Evolutionary conservation across 768 basidiomycete species (phyloP).

Genomic region (Tylopilus felleus): DNA sequence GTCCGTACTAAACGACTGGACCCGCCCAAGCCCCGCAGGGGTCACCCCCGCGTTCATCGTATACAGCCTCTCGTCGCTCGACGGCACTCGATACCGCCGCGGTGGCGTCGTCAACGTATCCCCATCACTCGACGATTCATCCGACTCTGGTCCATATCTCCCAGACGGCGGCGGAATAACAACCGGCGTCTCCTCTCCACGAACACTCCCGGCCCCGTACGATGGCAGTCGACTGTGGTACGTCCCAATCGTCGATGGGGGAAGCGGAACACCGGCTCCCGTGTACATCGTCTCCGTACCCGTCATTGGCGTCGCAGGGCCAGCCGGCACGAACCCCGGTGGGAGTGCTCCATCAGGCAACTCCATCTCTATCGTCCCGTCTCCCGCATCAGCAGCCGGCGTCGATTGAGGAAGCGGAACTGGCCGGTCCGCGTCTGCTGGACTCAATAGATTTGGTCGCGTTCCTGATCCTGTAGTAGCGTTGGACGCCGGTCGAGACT

Average conservation of each 20-base stretch:
- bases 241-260: slow-evolving; percentile 27
- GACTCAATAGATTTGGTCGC: slow-evolving; percentile 34
- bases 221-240: slow-evolving; percentile 25
- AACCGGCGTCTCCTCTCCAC: slow-evolving; percentile 10
- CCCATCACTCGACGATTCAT: slow-evolving; percentile 31
- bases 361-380: slow-evolving; percentile 22
- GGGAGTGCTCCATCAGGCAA: slow-evolving; percentile 32
- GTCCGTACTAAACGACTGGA: slow-evolving; percentile 2
- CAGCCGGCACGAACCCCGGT: slow-evolving; percentile 36
- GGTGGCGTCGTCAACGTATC: slow-evolving; percentile 37
- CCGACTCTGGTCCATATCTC: slow-evolving; percentile 13
- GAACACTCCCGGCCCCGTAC: slow-evolving; percentile 2
- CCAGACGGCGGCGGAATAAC: slow-evolving; percentile 31
- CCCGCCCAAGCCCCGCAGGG: slow-evolving; percentile 20
- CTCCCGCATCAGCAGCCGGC: slow-evolving; percentile 1
- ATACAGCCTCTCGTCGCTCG: slow-evolving; percentile 5
- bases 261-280: slow-evolving; percentile 31
- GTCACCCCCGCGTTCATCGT: slow-evolving; percentile 11
- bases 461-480: slow-evolving; percentile 22
- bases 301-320: slow-evolving; percentile 16
- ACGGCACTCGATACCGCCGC: slow-evolving; percentile 20
- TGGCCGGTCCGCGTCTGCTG: slow-evolving; percentile 39
- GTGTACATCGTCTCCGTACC: slow-evolving; percentile 21
- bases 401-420: slow-evolving; percentile 29
- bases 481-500: slow-evolving; percentile 41